Percentiles rank a stretch among this genome's conserved stretches.
phyloP scores from a whole-genome alignment of 1,284 basidiomycete species.

The Cryptococcus sp. region DNA sequence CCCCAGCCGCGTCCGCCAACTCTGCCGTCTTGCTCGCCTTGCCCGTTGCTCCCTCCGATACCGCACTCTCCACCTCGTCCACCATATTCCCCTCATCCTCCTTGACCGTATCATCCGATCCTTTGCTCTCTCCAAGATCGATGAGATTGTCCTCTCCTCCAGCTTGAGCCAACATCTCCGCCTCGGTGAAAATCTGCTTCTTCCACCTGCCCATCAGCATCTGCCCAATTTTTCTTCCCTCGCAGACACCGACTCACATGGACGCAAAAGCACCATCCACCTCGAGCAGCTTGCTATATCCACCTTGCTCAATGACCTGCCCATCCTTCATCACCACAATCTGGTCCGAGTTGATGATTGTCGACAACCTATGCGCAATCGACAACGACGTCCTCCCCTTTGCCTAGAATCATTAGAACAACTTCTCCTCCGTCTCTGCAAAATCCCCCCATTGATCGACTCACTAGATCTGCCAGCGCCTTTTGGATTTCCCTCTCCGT shows the following conservation, averaged over 20 bases:
- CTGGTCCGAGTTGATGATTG: constrained; percentile 55
- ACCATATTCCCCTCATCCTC: no score
- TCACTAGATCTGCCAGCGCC: constrained; percentile 70
- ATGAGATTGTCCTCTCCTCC: constrained; percentile 11
- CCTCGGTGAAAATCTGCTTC: constrained; percentile 43
- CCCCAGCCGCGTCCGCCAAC: no score
- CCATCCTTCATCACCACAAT: constrained; percentile 88
- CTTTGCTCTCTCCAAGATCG: neutral
- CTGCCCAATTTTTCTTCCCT: neutral
- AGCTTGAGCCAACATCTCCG: constrained; percentile 31
- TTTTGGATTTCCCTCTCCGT: constrained; percentile 59
- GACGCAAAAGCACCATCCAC: constrained; percentile 46
- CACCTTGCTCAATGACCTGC: constrained; percentile 76
- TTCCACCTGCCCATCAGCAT: constrained; percentile 33
- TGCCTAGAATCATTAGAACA: constrained; percentile 13
- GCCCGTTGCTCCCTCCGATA: no score
- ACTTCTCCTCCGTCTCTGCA: constrained; percentile 55
- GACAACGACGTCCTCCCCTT: constrained; percentile 81
- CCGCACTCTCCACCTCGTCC: no score
- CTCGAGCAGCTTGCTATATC: constrained; percentile 72
- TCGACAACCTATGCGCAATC: constrained; percentile 64
- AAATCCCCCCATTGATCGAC: no score
- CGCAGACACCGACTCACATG: constrained; percentile 24
- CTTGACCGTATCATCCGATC: no score
- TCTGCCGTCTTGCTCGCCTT: no score